Evolutionary conservation across 345 rosid genomes (phyloP).

Genomic region (Moringa oleifera): DNA sequence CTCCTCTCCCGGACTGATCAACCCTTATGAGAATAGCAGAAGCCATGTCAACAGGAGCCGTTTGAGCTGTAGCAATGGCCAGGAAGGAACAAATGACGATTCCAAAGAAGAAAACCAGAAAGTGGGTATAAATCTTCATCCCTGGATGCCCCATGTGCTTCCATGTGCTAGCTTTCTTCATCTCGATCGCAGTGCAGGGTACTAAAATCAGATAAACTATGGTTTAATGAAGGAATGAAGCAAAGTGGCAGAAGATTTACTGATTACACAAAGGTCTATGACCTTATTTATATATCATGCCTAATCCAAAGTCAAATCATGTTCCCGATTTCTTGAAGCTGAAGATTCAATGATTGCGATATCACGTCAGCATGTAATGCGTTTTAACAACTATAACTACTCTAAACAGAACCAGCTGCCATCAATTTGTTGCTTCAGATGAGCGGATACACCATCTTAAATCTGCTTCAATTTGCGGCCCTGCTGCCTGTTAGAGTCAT

Average conservation of each 20-base stretch:
- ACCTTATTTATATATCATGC: conserved; percentile 12
- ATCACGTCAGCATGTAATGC: neutral
- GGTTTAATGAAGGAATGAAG: conserved; percentile 21
- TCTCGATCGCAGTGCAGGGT: conserved; percentile 26
- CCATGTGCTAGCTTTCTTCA: conserved; percentile 10
- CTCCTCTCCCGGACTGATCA: conserved; percentile 70
- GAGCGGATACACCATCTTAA: too few relatives aligned
- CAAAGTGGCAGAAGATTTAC: conserved; percentile 14
- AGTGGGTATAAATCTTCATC: conserved; percentile 20
- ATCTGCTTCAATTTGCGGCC: too few relatives aligned
- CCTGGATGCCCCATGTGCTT: conserved; percentile 26
- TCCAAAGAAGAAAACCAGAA: conserved; percentile 14
- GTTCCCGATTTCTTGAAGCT: conserved; percentile 35
- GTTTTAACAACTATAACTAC: too few relatives aligned
- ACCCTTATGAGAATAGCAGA: conserved; percentile 47
- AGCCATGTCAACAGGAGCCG: conserved; percentile 19
- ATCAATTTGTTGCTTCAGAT: too few relatives aligned
- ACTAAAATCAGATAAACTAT: conserved; percentile 8
- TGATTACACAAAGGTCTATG: conserved; percentile 9
- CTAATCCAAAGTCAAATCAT: conserved; percentile 11
- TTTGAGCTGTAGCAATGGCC: conserved; percentile 21
- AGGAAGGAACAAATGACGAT: conserved; percentile 9
- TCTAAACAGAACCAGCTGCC: too few relatives aligned
- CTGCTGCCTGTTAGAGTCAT: too few relatives aligned
- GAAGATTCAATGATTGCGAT: conserved; percentile 26